Evolutionary conservation across 306 rosid species (phyloP).

Genomic region (Sechiopsis laciniata): DNA sequence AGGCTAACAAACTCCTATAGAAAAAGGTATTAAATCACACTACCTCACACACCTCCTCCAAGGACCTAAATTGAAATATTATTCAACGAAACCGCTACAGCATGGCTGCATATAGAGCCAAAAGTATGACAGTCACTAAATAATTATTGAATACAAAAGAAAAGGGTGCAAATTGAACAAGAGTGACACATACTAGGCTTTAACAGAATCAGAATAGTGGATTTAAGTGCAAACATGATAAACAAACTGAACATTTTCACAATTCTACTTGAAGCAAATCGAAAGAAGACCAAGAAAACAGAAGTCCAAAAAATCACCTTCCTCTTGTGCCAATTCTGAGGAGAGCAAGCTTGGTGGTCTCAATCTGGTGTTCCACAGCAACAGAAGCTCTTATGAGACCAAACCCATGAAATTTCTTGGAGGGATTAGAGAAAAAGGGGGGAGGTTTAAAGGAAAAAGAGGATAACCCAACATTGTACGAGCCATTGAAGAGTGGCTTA

Average conservation of each 20-base stretch:
- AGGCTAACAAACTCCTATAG: too few relatives aligned
- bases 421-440: conserved; percentile 25
- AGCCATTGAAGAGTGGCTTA: conserved; percentile 25
- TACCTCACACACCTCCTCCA: too few relatives aligned
- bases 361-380: conserved; percentile 58
- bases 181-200: neutral
- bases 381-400: conserved; percentile 50
- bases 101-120: too few relatives aligned
- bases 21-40: too few relatives aligned
- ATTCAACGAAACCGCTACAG: too few relatives aligned
- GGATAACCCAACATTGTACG: conserved; percentile 30
- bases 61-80: too few relatives aligned
- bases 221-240: conserved; percentile 5
- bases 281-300: neutral
- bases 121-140: too few relatives aligned
- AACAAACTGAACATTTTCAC: neutral
- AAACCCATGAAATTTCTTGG: conserved; percentile 21
- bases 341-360: conserved; percentile 47
- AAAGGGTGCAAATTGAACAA: neutral
- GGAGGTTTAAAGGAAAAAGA: conserved; percentile 37
- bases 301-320: conserved; percentile 42
- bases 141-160: too few relatives aligned
- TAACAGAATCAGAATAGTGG: neutral
- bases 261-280: neutral
- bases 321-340: conserved; percentile 84